These are phyloP conservation scores for Antitrichia curtipendula DNA, from an alignment of 225 moss, liverwort and hornwort genomes.

Conservation along the genomic window DNA sequence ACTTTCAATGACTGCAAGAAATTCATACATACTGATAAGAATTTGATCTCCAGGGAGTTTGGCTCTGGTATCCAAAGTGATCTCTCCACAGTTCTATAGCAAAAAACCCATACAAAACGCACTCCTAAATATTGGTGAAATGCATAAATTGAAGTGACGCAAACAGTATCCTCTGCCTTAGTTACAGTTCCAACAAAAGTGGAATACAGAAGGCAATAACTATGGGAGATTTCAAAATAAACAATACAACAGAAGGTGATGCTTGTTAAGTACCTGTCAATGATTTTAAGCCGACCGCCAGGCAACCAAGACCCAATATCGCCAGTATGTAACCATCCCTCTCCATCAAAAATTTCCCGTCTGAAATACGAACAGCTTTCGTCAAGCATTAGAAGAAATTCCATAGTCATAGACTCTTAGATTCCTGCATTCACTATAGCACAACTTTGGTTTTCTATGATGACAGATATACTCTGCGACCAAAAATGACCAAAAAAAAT, in stretches of 20 bases:
- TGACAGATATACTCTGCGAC: not conserved
- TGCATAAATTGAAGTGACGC: not conserved
- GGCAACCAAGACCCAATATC: conserved; percentile 91
- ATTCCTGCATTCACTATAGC: not conserved
- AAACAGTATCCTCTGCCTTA: not conserved
- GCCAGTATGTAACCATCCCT: conserved; percentile 90
- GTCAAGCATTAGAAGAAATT: not conserved
- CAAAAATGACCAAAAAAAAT: not conserved
- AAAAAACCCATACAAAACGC: not conserved
- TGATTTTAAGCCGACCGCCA: conserved; percentile 84
- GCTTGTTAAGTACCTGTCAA: conserved; percentile 41
- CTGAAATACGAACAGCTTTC: not conserved
- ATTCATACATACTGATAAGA: not conserved
- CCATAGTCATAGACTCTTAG: not conserved
- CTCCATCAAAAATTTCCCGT: conserved; percentile 68
- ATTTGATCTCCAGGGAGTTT: not conserved
- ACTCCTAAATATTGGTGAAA: not conserved
- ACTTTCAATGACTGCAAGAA: not conserved
- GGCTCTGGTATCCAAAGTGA: not conserved
- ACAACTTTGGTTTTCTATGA: not conserved
- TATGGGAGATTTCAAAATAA: not conserved
- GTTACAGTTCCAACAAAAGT: not conserved
- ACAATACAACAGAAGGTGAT: not conserved
- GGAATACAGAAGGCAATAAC: not conserved
- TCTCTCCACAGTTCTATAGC: not conserved